Conservation (phyloP, 441 rosid genomes). For the Jatropha multifida region DNA sequence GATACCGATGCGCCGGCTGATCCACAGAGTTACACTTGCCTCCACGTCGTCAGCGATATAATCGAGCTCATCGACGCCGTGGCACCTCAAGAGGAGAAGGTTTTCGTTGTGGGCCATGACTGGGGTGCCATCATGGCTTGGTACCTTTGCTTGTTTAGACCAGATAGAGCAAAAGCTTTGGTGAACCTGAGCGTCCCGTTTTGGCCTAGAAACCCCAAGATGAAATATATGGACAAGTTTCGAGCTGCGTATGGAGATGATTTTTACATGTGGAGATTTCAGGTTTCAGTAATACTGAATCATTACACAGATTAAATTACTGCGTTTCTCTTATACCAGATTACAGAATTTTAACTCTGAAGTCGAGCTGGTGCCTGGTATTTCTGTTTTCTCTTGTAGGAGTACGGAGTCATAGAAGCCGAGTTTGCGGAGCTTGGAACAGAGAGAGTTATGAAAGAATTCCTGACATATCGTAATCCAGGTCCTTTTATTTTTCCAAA, state of each 20-base stretch:
- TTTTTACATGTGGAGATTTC: slow-evolving; percentile 68
- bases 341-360: too few relatives aligned
- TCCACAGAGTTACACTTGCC: slow-evolving; percentile 36
- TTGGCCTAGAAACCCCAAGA: slow-evolving; percentile 47
- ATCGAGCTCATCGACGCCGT: slow-evolving; percentile 51
- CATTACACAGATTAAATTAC: neutral
- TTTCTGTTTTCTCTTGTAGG: slow-evolving; percentile 25
- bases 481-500: slow-evolving; percentile 52
- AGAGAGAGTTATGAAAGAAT: slow-evolving; percentile 46
- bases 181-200: slow-evolving; percentile 55
- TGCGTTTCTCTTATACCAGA: too few relatives aligned
- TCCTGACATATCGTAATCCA: slow-evolving; percentile 45
- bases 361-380: neutral
- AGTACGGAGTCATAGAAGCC: slow-evolving; percentile 64
- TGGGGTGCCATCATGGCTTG: slow-evolving; percentile 76
- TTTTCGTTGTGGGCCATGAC: slow-evolving; percentile 74
- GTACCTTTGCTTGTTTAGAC: slow-evolving; percentile 57
- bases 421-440: slow-evolving; percentile 55
- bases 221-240: slow-evolving; percentile 34
- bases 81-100: slow-evolving; percentile 45
- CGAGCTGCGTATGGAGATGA: slow-evolving; percentile 55
- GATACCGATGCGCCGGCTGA: slow-evolving; percentile 64
- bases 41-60: slow-evolving; percentile 61
- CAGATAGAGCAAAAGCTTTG: slow-evolving; percentile 67
- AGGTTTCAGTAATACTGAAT: slow-evolving; percentile 36